A percentile compares a stretch with the other conserved stretches of the same genome.
Conservation (phyloP, 768 basidiomycete genomes). For the Cubamyces lactineus region DNA sequence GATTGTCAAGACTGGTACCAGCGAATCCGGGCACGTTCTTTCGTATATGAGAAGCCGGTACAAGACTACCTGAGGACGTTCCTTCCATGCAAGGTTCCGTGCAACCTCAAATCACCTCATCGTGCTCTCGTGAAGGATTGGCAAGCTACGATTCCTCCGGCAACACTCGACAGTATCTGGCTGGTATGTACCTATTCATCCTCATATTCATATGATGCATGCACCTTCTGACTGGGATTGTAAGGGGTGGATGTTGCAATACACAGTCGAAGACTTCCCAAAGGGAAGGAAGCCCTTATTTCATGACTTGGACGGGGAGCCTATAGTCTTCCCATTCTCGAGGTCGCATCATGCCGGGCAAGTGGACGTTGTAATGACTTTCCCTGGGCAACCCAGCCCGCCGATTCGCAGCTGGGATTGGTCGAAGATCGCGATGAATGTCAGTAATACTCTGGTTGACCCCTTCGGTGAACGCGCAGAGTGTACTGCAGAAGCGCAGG, state of each 20-base stretch:
- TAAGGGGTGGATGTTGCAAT: not conserved
- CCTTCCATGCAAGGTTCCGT: not conserved
- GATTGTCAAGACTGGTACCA: no score
- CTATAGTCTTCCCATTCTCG: constrained; percentile 15
- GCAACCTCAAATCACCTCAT: not conserved
- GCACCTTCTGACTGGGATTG: no score
- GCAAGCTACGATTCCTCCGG: not conserved
- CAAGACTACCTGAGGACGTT: not conserved
- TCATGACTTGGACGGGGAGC: constrained; percentile 10
- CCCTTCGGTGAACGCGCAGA: not conserved
- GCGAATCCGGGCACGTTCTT: no score
- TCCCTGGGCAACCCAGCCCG: not conserved
- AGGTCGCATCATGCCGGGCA: not conserved
- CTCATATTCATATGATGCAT: not conserved
- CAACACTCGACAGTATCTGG: not conserved
- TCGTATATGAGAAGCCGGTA: no score
- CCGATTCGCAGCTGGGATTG: not conserved
- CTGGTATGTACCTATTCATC: not conserved
- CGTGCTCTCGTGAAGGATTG: not conserved
- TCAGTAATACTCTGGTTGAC: not conserved
- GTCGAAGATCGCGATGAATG: constrained; percentile 1
- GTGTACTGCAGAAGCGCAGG: not conserved
- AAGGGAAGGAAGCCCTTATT: constrained; percentile 1
- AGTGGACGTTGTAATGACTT: not conserved
- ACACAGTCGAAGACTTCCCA: not conserved